These are phyloP conservation scores for Grigorovia transvaalensis DNA, from an alignment of 805 yeast genomes.

Conservation along the genomic window DNA sequence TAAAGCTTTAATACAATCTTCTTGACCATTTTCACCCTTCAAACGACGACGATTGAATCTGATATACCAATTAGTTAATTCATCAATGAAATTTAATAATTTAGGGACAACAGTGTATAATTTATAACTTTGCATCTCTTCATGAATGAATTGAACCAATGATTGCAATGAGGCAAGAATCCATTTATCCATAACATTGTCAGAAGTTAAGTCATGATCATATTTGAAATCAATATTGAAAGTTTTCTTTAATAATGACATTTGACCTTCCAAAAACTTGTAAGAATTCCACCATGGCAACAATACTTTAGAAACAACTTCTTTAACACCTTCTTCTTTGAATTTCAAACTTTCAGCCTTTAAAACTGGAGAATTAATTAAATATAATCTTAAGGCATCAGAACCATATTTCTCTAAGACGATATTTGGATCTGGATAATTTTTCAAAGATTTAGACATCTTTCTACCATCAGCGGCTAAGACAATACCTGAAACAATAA, in stretches of 20 bases:
- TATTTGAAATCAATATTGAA: slow-evolving; percentile 61
- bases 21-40: slow-evolving; percentile 84
- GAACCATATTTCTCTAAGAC: slow-evolving; percentile 90
- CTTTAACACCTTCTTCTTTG: slow-evolving; percentile 98
- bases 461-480: slow-evolving; percentile 97
- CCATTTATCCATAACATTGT: slow-evolving; percentile 97
- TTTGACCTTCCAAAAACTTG: slow-evolving; percentile 93
- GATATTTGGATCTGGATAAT: slow-evolving; percentile 88
- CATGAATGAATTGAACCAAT: slow-evolving; percentile 72
- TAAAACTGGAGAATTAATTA: slow-evolving; percentile 94
- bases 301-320: slow-evolving; percentile 89
- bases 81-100: slow-evolving; percentile 78
- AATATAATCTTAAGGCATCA: slow-evolving; percentile 89
- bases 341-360: slow-evolving; percentile 94
- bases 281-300: slow-evolving; percentile 98
- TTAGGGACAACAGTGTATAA: slow-evolving; percentile 94
- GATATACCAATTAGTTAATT: slow-evolving; percentile 97
- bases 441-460: slow-evolving; percentile 97
- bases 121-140: slow-evolving; percentile 83
- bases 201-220: slow-evolving; percentile 53
- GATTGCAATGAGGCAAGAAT: slow-evolving; percentile 93
- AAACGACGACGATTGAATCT: slow-evolving; percentile 96
- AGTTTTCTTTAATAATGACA: slow-evolving; percentile 71
- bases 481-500: slow-evolving; percentile 92
- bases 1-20: slow-evolving; percentile 77